A percentile compares a stretch with the other conserved stretches of the same genome.
These are phyloP conservation scores for Parathielavia hyrcaniae DNA, from an alignment of 495 filamentous ascomycete genomes.

Conservation along the genomic window DNA sequence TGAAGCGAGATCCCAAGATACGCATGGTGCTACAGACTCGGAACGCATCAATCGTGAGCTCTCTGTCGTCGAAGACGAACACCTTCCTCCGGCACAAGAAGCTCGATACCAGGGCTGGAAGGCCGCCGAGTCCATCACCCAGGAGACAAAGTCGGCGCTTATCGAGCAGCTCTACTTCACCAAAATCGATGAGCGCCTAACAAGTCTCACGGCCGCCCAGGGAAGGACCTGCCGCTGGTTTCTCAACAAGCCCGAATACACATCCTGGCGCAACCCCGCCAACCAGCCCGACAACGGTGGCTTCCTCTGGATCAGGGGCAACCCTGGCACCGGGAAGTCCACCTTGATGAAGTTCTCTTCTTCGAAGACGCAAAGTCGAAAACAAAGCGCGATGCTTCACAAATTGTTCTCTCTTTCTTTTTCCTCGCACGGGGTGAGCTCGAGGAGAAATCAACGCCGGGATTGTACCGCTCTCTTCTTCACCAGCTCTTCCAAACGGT, in stretches of 20 bases:
- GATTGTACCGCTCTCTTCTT: constrained; percentile 47
- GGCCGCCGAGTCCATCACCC: background rate
- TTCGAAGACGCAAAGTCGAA: constrained; percentile 20
- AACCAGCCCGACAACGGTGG: constrained; percentile 36
- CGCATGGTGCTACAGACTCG: background rate
- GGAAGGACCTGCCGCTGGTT: constrained; percentile 44
- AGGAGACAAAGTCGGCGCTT: background rate
- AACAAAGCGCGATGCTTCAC: background rate
- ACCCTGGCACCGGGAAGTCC: constrained; percentile 51
- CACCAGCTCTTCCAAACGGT: constrained; percentile 22
- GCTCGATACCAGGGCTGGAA: background rate
- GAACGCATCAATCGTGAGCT: background rate
- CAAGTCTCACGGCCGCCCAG: constrained; percentile 22
- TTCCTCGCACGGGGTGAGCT: no score
- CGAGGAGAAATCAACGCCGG: constrained; percentile 41
- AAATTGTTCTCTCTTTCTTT: constrained; percentile 43
- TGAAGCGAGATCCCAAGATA: background rate
- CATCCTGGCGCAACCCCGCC: constrained; percentile 33
- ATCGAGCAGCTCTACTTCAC: constrained; percentile 25
- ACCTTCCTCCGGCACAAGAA: background rate
- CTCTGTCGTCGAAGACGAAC: no score
- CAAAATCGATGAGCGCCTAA: constrained; percentile 32
- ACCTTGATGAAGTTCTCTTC: constrained; percentile 48
- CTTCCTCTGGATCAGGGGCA: constrained; percentile 50
- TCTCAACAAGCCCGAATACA: constrained; percentile 34